These are phyloP conservation scores for Parmales sp. DNA, from an alignment of 108 stramenopile genomes.

Conservation along the genomic window DNA sequence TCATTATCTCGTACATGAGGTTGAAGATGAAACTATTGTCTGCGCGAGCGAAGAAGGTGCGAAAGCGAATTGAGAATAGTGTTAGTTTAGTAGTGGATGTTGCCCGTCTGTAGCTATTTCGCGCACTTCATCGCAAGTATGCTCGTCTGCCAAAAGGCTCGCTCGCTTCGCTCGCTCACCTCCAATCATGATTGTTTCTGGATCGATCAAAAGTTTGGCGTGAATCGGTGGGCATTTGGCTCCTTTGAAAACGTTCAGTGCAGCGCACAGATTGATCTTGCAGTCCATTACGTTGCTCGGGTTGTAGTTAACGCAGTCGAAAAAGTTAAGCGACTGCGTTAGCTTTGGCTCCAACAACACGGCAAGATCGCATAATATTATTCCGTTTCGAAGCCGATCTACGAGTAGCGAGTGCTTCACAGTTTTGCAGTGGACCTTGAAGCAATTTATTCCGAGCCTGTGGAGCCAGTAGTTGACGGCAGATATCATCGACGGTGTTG, in stretches of 20 bases:
- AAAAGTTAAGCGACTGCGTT: not conserved
- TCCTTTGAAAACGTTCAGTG: not conserved
- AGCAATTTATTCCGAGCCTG: not conserved
- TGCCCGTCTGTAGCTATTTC: too few species aligned
- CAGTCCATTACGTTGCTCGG: not conserved
- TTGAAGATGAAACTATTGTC: not conserved
- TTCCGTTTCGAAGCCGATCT: not conserved
- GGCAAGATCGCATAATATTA: not conserved
- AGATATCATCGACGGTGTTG: not conserved
- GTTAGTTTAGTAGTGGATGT: too few species aligned
- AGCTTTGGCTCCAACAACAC: not conserved
- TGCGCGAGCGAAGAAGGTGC: too few species aligned
- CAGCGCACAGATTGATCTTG: not conserved
- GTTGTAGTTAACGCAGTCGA: not conserved
- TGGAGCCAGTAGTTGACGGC: constrained; percentile 2
- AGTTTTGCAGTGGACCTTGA: too few species aligned
- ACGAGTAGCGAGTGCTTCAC: not conserved
- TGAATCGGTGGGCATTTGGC: not conserved
- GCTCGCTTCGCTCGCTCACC: too few species aligned
- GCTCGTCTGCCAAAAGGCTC: too few species aligned
- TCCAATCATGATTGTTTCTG: not conserved
- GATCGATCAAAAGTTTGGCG: not conserved
- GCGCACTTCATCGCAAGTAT: too few species aligned
- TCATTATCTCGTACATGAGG: not conserved
- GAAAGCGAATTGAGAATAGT: too few species aligned